A percentile compares a stretch with the other conserved stretches of the same genome.
phyloP scores from a whole-genome alignment of 768 basidiomycete species.

The Leccinum fibrillosum region DNA sequence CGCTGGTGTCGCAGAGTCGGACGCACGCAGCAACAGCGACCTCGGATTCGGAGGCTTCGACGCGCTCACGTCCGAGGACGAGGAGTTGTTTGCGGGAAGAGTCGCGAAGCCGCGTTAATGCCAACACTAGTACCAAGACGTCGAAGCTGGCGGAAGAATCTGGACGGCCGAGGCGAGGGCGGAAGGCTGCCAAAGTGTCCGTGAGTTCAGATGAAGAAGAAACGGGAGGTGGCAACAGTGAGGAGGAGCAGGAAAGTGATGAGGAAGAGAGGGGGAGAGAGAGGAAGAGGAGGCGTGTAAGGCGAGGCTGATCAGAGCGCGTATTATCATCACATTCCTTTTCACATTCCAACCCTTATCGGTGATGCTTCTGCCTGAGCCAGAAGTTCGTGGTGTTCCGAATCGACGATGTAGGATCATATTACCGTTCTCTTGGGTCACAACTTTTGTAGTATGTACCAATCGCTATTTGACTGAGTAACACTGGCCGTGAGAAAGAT shows the following conservation, averaged over 20 bases:
- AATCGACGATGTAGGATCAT: too few species aligned
- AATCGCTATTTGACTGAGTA: too few species aligned
- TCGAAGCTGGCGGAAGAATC: conserved; percentile 6
- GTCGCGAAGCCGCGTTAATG: conserved; percentile 9
- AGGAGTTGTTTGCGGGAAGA: conserved; percentile 23
- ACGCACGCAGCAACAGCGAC: neutral
- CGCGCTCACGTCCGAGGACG: conserved; percentile 19
- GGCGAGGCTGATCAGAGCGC: neutral
- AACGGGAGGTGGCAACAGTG: neutral
- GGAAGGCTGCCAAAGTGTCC: neutral
- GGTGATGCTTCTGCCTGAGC: too few species aligned
- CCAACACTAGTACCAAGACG: conserved; percentile 1
- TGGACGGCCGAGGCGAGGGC: conserved; percentile 3
- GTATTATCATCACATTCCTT: too few species aligned
- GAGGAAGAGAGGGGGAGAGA: conserved; percentile 19
- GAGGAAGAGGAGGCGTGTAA: conserved; percentile 30
- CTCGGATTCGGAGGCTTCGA: conserved; percentile 26
- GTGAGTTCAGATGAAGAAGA: conserved; percentile 11
- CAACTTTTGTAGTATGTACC: too few species aligned
- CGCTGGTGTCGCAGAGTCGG: conserved; percentile 22
- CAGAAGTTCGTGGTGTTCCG: too few species aligned
- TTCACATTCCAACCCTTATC: too few species aligned
- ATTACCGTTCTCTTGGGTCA: too few species aligned
- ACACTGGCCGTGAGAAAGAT: too few species aligned
- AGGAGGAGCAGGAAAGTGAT: conserved; percentile 11